Base-by-base conservation (phyloP, 192 early-diverging fungal species). In the Podochytrium sp. region DNA sequence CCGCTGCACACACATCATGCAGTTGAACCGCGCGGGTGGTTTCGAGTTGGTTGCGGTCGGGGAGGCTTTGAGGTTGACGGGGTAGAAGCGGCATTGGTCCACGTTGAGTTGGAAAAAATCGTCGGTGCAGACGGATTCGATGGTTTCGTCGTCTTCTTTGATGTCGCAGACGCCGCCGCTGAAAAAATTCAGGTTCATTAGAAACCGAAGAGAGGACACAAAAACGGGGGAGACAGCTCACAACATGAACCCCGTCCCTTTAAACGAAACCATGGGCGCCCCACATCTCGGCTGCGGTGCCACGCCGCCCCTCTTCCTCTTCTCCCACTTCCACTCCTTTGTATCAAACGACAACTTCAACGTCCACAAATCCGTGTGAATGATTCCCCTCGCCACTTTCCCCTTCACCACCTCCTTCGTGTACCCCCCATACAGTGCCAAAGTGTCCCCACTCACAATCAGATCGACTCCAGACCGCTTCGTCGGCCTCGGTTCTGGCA, bases 401-500 rank as follows among this genome's bases (percentile, higher is more conserved):
- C 90, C 90, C 72, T 91, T 91, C 32, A 78, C 78, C 41, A 84
- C 73, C 49, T 81, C 80, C 70, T 90, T 91, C 37, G 79, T 85
- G 77, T 92, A 93, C 2, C 91, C 91, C 38, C 91, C 91, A 74
- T 90, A 91, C 29, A 93, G 51, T 65, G 82, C 80, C 6, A 85
- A 78, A 2, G 79, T 82, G 49, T 92, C 89, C 7, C 62, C 60
- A 35, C 79, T 71, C 34, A 82, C 78, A 43, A 92, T 81, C 18
- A 86, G 79, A 56, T 88, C 87, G 66, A 88, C 90, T 32, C 90
- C 91, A 29, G 85, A 88, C 10, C 91, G 76, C 32, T 85, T 81
- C 0, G 75, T 71, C 3, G 76, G 84, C 35, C 57, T 81, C 23
- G 80, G 80, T 34, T 84, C 83, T 1, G 74, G 64, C 4, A 79